Conservation (phyloP, 2,329 filamentous ascomycete species). For the Trichoderma arundinaceum region DNA sequence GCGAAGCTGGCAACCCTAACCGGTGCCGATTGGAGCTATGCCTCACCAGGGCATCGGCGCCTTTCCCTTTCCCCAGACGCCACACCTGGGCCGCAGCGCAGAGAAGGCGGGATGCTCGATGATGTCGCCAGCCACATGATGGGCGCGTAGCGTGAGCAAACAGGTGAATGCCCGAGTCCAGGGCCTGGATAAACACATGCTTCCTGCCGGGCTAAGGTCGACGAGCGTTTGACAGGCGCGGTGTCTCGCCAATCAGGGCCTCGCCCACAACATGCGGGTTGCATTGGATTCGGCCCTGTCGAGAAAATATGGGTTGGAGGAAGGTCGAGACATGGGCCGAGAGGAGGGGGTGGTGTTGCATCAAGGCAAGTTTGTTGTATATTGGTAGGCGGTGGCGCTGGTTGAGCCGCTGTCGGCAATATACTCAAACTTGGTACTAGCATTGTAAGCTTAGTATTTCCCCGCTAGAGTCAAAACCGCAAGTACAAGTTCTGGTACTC, state of each 20-base stretch:
- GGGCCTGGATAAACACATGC: neutral
- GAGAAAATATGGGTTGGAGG: neutral
- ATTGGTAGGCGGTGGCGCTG: neutral
- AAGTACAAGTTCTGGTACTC: too few relatives aligned
- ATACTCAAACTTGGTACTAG: neutral
- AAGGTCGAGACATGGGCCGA: neutral
- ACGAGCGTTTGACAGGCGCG: constrained; percentile 18
- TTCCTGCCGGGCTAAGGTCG: neutral
- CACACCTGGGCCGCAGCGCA: neutral
- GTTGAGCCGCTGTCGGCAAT: constrained; percentile 2
- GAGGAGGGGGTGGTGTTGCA: neutral
- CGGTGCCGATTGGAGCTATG: neutral
- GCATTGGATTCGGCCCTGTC: constrained; percentile 27
- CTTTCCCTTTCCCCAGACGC: constrained; percentile 1
- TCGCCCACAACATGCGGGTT: constrained; percentile 18
- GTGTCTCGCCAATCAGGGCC: constrained; percentile 13
- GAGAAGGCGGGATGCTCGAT: constrained; percentile 11
- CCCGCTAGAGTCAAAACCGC: neutral
- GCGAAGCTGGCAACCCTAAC: constrained; percentile 1
- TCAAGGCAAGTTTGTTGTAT: neutral
- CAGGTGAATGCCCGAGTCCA: constrained; percentile 8
- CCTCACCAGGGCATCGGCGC: neutral
- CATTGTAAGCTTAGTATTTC: neutral
- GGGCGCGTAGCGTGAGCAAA: neutral
- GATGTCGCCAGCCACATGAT: constrained; percentile 18